Evolutionary conservation across 768 basidiomycete genomes (phyloP).

Genomic region (Mycena maculata): DNA sequence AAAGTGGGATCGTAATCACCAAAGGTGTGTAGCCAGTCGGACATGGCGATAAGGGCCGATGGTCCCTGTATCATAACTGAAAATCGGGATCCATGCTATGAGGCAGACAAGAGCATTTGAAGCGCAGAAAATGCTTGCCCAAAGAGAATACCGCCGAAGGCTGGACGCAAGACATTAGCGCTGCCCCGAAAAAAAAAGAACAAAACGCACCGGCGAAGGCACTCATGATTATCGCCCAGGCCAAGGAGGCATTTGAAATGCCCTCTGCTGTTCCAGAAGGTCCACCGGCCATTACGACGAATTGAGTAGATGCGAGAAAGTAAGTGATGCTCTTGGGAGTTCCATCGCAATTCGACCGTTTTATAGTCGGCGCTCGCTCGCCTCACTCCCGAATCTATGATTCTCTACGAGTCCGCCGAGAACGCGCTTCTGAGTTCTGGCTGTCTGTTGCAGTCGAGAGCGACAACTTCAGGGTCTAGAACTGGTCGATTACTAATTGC

Average conservation of each 20-base stretch:
- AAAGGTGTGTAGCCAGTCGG: conserved; percentile 54
- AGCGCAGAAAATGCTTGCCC: conserved; percentile 3
- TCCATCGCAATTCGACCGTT: too few species aligned
- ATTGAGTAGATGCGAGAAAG: too few species aligned
- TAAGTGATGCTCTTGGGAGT: too few species aligned
- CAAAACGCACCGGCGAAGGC: too few species aligned
- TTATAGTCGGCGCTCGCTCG: too few species aligned
- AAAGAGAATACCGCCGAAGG: conserved; percentile 34
- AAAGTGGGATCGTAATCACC: conserved; percentile 37
- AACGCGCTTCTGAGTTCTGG: too few species aligned
- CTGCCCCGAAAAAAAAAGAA: too few species aligned
- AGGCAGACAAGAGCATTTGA: not conserved
- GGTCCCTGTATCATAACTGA: conserved; percentile 72
- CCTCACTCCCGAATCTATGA: too few species aligned
- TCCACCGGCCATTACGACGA: conserved; percentile 45
- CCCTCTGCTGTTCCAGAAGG: conserved; percentile 28
- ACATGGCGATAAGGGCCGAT: conserved; percentile 67
- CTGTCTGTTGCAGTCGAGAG: too few species aligned
- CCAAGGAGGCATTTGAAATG: not conserved
- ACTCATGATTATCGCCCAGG: conserved; percentile 8
- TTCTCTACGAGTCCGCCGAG: too few species aligned
- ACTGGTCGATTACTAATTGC: too few species aligned
- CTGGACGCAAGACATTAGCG: not conserved
- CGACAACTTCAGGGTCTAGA: too few species aligned
- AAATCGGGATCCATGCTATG: not conserved